Evolutionary conservation across 2,329 filamentous ascomycete genomes (phyloP).

Genomic region (Penicillium sp.): DNA sequence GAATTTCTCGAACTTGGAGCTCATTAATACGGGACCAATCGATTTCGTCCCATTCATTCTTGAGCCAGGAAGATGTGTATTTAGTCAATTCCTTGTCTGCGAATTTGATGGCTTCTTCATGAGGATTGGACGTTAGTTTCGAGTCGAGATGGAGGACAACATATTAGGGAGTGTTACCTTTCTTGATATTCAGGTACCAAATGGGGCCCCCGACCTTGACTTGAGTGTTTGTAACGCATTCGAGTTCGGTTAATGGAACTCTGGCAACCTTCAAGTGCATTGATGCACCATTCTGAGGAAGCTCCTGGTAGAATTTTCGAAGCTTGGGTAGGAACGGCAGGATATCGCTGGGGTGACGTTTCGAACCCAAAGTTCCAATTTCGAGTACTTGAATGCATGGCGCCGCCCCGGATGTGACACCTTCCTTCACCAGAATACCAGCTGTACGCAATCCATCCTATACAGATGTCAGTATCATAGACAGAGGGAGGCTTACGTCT

Average conservation of each 20-base stretch:
- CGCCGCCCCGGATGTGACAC: conserved; percentile 66
- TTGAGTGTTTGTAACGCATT: conserved; percentile 77
- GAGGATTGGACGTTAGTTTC: conserved; percentile 9
- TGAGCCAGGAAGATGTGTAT: conserved; percentile 74
- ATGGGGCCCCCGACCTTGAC: conserved; percentile 56
- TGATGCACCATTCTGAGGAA: conserved; percentile 69
- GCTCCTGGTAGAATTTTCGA: conserved; percentile 66
- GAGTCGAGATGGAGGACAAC: not conserved
- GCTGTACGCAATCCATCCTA: conserved; percentile 80
- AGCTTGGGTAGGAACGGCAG: conserved; percentile 80
- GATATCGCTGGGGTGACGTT: conserved; percentile 79
- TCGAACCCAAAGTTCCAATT: conserved; percentile 69
- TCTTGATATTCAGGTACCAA: conserved; percentile 55
- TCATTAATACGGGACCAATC: conserved; percentile 83
- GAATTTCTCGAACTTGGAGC: conserved; percentile 76
- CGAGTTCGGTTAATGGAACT: conserved; percentile 76
- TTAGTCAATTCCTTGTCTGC: conserved; percentile 72
- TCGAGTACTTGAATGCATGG: conserved; percentile 80
- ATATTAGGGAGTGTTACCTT: conserved; percentile 42
- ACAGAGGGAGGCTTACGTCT: not conserved
- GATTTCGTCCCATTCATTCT: conserved; percentile 78
- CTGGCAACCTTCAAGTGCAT: conserved; percentile 70
- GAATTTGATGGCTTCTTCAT: conserved; percentile 56
- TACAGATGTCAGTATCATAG: conserved; percentile 23
- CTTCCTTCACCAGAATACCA: conserved; percentile 79